Evolutionary conservation across 768 basidiomycete genomes (phyloP).

Genomic region (Amanita polypyramis): DNA sequence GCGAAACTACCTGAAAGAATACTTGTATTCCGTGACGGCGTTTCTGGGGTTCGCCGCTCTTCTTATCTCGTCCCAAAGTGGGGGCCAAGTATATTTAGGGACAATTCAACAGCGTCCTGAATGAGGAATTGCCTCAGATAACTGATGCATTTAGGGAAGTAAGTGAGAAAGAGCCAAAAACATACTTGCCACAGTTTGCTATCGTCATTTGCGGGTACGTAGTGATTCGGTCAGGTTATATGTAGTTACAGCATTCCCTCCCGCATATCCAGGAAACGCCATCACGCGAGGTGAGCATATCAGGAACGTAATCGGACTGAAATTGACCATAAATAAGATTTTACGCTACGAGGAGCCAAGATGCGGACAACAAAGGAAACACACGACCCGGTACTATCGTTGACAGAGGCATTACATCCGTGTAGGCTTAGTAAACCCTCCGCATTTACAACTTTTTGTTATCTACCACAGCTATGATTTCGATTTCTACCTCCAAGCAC

Average conservation of each 20-base stretch:
- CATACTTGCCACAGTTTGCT: constrained; percentile 53
- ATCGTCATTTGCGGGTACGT: constrained; percentile 66
- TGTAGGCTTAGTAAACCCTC: constrained; percentile 26
- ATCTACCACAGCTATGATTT: constrained; percentile 40
- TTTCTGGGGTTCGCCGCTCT: constrained; percentile 39
- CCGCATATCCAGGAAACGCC: constrained; percentile 36
- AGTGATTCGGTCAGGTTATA: background rate
- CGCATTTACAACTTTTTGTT: constrained; percentile 11
- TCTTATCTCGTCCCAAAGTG: background rate
- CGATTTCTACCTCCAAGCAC: constrained; percentile 64
- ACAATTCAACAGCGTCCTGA: constrained; percentile 55
- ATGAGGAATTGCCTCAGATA: constrained; percentile 53
- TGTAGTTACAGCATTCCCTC: background rate
- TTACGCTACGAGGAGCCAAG: constrained; percentile 38
- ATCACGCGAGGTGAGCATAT: constrained; percentile 41
- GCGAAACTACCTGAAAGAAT: constrained; percentile 54
- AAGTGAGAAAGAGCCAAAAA: constrained; percentile 9
- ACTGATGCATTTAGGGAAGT: constrained; percentile 47
- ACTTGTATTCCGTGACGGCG: constrained; percentile 71
- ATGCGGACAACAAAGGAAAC: constrained; percentile 61
- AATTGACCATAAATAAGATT: constrained; percentile 25
- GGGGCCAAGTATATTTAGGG: constrained; percentile 31
- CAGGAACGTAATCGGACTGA: constrained; percentile 10
- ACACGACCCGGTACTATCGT: constrained; percentile 73
- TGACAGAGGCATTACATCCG: constrained; percentile 66